These are phyloP conservation scores for Teratosphaeria zuluensis DNA, from an alignment of 2,329 filamentous ascomycete genomes.

Conservation along the genomic window DNA sequence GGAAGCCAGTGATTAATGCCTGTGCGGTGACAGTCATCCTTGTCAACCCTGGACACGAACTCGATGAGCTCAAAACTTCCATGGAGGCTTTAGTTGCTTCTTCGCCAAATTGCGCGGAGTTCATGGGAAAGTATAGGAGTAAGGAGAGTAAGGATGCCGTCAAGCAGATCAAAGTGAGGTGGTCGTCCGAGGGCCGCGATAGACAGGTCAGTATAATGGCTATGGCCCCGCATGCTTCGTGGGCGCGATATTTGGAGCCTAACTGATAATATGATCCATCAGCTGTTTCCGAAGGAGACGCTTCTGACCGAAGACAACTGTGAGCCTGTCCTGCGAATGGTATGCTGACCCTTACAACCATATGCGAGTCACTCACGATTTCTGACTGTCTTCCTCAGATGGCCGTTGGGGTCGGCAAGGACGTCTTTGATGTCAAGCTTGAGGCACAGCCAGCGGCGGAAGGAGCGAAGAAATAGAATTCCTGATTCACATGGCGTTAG, in stretches of 20 bases:
- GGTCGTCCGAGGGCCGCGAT: constrained; percentile 23
- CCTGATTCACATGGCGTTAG: background rate
- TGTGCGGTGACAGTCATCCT: constrained; percentile 15
- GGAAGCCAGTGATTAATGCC: background rate
- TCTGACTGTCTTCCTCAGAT: constrained; percentile 5
- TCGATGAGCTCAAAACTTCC: constrained; percentile 14
- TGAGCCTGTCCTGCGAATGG: constrained; percentile 18
- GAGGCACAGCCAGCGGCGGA: background rate
- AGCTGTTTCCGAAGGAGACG: constrained; percentile 25
- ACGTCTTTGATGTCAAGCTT: constrained; percentile 27
- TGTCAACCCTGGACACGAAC: constrained; percentile 14
- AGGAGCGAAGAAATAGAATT: constrained; percentile 1
- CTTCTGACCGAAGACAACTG: constrained; percentile 26
- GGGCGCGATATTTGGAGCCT: background rate
- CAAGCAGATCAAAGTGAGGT: constrained; percentile 24
- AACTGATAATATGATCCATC: background rate
- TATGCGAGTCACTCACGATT: constrained; percentile 8
- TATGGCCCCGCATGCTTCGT: background rate
- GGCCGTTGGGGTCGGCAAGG: constrained; percentile 22
- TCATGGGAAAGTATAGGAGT: constrained; percentile 28
- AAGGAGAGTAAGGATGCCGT: constrained; percentile 21
- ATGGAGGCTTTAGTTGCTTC: constrained; percentile 11
- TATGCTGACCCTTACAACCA: background rate
- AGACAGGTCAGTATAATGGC: constrained; percentile 8
- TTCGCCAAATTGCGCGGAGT: constrained; percentile 26